Base-by-base conservation (phyloP, 2,329 filamentous ascomycete species). In the Ceratocystis huliohia region DNA sequence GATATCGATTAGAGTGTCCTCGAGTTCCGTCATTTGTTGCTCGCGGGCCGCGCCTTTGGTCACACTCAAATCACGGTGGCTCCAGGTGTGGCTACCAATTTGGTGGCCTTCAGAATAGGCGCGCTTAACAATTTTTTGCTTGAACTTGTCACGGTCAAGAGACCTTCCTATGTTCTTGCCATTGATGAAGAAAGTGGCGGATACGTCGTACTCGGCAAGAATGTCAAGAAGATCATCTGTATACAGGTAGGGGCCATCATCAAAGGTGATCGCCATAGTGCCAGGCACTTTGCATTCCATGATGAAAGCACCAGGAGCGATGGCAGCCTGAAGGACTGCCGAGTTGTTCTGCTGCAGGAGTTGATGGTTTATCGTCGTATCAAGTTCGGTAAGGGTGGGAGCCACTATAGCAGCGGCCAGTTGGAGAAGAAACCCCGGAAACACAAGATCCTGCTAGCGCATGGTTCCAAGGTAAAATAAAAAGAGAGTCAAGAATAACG, bases 51-150 rank as follows among this genome's bases (percentile, higher is more conserved):
- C 71, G n/a, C 72, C 72, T 64, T 72, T 73, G 57, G 77, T 70
- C 20, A 71, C 59, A 67, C 75, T 74, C 20, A 81, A 73, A 67
- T 80, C 73, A 28, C 74, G 74, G 70, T 82, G 79, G 10, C 77
- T 75, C 78, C 77, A 80, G 72, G 78, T 79, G 69, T 79, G 84
- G 15, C 79, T 81, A 67, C 81, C 84, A 68, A 87, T 76, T 72
- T 87, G 84, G 73, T 87, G 84, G 10, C 82, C 82, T 5, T 81
- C 79, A 50, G 72, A 69, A 67, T 78, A 69, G 78, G 83, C 83
- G 68, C 81, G 79, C 50, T 71, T 69, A 62, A 78, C 73, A 15
- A 73, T 71, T 63, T 64, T 50, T 25, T 53, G 61, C 41, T 64
- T 22, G 25, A 45, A 25, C 37, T 53, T 25, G 45, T 66, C 63